Base-by-base conservation (phyloP, 2,329 filamentous ascomycete genomes). In the Penicillium concentricum region DNA sequence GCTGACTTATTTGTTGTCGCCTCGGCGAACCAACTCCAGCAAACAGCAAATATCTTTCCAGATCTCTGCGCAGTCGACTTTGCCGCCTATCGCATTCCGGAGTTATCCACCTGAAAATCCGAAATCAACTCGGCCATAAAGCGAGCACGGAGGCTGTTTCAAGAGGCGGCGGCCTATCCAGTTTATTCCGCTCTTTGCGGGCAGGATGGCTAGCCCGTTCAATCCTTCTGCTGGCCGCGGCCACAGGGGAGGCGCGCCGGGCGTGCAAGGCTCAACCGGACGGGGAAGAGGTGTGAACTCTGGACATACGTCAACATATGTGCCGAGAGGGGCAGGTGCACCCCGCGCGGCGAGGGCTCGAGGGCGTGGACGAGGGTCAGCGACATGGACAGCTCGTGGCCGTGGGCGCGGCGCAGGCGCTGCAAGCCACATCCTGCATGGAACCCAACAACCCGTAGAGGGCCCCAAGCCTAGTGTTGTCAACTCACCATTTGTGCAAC, bases 201-300 rank as follows among this genome's bases (percentile, higher is more conserved):
- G 41, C 64, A 71, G 61, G 52, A 73, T 73, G 71, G 66, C 68
- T 58, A 64, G 64, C 57, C 66, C 69, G 39, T 62, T 68, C 41
- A 71, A 67, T 54, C 64, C 69, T 42, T 71, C 70, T 60, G 55
- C 18, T n/a, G 61, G 59, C 49, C 63, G 65, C 32, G 61, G 61
- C 52, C 69, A 70, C 57, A 66, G 61, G 56, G 62, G 63, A 59
- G 69, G 65, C 48, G 59, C 61, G 47, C 59, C 47, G 20, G 45
- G 45, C 48, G 53, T 63, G 47, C 54, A 64, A 41, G 60, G 56
- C 39, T 55, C 65, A 54, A 57, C 58, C 47, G 61, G 62, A 39
- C 67, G 67, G 55, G 69, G 70, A 55, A 64, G 67, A 32, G 69
- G 69, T 46, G 61, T 63, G 56, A 28, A 50, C 10, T 34, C 60